Percentiles rank a stretch among this genome's conserved stretches.
These are phyloP conservation scores for Rhynchosporium secalis DNA, from an alignment of 2,329 filamentous ascomycete genomes.

Conservation along the genomic window DNA sequence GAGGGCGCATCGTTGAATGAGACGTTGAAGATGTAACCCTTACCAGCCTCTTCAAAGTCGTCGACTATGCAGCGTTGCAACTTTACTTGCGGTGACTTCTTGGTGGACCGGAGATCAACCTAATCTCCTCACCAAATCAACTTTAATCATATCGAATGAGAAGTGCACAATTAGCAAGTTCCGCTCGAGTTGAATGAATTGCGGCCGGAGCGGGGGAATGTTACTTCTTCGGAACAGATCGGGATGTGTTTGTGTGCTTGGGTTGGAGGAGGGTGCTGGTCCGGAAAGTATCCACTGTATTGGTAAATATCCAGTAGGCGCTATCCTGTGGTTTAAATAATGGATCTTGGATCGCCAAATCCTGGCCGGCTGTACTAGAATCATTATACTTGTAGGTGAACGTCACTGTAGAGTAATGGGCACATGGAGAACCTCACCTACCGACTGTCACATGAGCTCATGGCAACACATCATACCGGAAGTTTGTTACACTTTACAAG, in stretches of 20 bases:
- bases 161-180: neutral
- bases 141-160: neutral
- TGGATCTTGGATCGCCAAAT: no score
- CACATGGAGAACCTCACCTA: no score
- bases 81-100: neutral
- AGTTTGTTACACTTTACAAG: neutral
- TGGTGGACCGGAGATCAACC: constrained; percentile 8
- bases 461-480: no score
- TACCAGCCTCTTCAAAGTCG: constrained; percentile 12
- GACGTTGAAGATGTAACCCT: constrained; percentile 8
- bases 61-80: neutral
- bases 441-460: no score
- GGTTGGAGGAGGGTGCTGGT: no score
- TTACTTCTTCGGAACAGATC: no score
- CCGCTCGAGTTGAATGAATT: neutral
- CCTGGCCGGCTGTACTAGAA: no score
- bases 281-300: no score
- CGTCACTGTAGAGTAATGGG: no score
- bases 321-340: neutral
- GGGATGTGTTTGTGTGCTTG: no score
- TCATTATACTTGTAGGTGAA: no score
- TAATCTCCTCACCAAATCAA: constrained; percentile 1
- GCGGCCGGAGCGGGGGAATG: neutral
- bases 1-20: constrained; percentile 9
- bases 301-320: no score